Evolutionary conservation across 2,329 filamentous ascomycete species (phyloP).

Genomic region (Nemania sp.): DNA sequence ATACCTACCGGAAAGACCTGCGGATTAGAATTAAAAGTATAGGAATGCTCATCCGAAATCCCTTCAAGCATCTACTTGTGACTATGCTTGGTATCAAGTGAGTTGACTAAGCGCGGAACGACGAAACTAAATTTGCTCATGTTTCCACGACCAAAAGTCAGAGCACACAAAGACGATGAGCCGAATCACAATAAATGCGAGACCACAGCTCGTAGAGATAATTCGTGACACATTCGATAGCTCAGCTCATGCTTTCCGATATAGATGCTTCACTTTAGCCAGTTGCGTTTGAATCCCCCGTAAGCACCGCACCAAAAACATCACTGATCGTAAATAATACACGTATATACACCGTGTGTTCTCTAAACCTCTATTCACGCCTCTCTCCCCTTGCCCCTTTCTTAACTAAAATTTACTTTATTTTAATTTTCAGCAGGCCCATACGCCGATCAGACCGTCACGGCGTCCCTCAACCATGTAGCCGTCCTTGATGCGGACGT

Average conservation of each 20-base stretch:
- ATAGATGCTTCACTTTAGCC: neutral
- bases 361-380: neutral
- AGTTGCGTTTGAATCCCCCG: neutral
- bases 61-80: too few species aligned
- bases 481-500: conserved; percentile 90
- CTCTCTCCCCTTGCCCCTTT: neutral
- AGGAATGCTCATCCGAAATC: too few species aligned
- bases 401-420: neutral
- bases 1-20: too few species aligned
- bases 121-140: too few species aligned
- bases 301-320: neutral
- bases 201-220: neutral
- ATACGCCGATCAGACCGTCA: conserved; percentile 90
- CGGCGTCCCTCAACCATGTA: conserved; percentile 91
- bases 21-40: too few species aligned
- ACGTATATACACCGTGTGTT: conserved; percentile 1
- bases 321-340: neutral
- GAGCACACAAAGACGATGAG: too few species aligned
- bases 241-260: neutral
- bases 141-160: too few species aligned
- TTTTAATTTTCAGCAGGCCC: conserved; percentile 60
- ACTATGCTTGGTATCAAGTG: too few species aligned
- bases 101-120: too few species aligned
- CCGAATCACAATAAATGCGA: neutral
- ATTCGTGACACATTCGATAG: neutral